phyloP scores from a whole-genome alignment of 2,329 filamentous ascomycete species.

The Monascus ruber region DNA sequence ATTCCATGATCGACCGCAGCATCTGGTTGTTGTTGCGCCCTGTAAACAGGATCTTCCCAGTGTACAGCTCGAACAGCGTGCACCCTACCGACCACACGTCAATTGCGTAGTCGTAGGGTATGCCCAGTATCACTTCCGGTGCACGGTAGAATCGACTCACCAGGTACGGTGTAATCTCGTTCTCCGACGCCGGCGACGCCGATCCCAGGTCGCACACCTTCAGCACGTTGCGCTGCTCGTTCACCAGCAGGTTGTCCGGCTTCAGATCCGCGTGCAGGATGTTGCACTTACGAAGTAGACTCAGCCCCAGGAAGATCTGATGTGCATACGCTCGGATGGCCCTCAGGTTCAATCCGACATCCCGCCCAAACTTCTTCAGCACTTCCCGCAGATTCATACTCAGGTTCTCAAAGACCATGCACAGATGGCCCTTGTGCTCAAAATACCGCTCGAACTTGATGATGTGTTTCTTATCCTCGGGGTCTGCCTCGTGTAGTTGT shows the following conservation, averaged over 20 bases:
- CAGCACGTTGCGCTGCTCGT: constrained; percentile 68
- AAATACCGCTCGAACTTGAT: constrained; percentile 80
- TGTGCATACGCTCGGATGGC: constrained; percentile 83
- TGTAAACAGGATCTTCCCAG: constrained; percentile 92
- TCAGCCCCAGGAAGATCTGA: constrained; percentile 85
- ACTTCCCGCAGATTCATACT: constrained; percentile 87
- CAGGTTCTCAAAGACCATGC: constrained; percentile 93
- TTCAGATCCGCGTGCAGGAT: constrained; percentile 95
- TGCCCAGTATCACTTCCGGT: constrained; percentile 93
- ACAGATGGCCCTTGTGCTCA: constrained; percentile 88
- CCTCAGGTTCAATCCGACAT: constrained; percentile 79
- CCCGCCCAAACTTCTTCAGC: constrained; percentile 88
- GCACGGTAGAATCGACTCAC: constrained; percentile 96
- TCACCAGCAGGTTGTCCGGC: constrained; percentile 92
- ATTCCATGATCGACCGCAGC: constrained; percentile 92
- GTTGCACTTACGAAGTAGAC: constrained; percentile 80
- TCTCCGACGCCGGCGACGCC: constrained; percentile 83
- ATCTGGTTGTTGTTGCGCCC: constrained; percentile 97
- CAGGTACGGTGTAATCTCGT: constrained; percentile 85
- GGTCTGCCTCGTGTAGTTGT: constrained; percentile 74
- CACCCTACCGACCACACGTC: constrained; percentile 98
- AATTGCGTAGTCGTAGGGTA: constrained; percentile 85
- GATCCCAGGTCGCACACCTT: constrained; percentile 97
- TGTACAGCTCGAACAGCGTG: constrained; percentile 93
- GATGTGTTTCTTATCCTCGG: constrained; percentile 81